Evolutionary conservation across 495 filamentous ascomycete genomes (phyloP).

Genomic region (Neurospora sp.): DNA sequence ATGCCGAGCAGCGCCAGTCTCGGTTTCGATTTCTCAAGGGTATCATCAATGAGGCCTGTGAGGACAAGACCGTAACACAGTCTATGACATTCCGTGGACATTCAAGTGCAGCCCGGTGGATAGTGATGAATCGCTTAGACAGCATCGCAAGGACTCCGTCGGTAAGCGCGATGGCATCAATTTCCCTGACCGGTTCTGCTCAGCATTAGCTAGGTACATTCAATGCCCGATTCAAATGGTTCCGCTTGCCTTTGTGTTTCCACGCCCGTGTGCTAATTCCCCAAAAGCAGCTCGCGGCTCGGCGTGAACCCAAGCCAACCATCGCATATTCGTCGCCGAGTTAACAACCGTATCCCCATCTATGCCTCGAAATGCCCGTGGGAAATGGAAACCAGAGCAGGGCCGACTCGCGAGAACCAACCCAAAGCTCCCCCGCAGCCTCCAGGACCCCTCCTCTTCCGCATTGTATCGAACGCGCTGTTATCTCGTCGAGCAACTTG

Average conservation of each 20-base stretch:
- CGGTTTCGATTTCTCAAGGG: neutral
- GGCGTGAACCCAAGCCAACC: neutral
- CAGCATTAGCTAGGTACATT: neutral
- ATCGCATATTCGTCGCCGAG: neutral
- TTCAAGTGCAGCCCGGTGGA: neutral
- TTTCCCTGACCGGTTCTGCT: neutral
- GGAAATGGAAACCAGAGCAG: neutral
- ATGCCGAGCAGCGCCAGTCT: neutral
- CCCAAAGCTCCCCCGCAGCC: neutral
- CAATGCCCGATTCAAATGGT: neutral
- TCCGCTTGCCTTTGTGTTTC: neutral
- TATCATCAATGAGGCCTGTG: neutral
- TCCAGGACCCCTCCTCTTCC: neutral
- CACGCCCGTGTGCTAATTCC: neutral
- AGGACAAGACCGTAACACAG: neutral
- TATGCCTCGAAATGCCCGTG: neutral
- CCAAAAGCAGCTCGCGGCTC: neutral
- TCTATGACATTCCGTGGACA: neutral
- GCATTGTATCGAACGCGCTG: too few species aligned
- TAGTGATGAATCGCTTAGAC: neutral
- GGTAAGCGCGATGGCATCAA: neutral
- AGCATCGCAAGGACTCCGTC: neutral
- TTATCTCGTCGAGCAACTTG: neutral
- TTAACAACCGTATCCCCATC: neutral
- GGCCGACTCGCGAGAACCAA: neutral